phyloP scores from a whole-genome alignment of 306 rosid species.

The Acacia confusa region DNA sequence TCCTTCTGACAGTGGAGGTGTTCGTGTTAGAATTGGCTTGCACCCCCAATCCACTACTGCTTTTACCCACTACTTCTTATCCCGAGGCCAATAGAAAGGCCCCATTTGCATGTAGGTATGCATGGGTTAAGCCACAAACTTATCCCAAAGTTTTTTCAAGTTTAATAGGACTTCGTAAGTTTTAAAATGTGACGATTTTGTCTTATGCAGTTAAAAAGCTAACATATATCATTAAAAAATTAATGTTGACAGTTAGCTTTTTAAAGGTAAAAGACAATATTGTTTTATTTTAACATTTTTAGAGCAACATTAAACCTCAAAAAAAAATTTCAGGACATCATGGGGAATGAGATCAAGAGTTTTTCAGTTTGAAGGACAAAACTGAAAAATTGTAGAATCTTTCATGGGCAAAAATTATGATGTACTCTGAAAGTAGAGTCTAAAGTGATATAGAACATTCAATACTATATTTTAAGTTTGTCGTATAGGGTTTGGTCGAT shows the following conservation, averaged over 20 bases:
- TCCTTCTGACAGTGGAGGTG: conserved; percentile 41
- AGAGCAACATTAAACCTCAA: too few relatives aligned
- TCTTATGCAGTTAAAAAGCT: too few relatives aligned
- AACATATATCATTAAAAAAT: too few relatives aligned
- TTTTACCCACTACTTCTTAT: conserved; percentile 49
- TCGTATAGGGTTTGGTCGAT: background rate
- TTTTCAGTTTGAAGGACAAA: background rate
- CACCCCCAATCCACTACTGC: conserved; percentile 32
- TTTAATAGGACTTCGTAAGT: too few relatives aligned
- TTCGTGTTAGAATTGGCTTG: conserved; percentile 65
- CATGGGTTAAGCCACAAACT: too few relatives aligned
- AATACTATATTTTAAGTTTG: conserved; percentile 1
- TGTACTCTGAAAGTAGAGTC: background rate
- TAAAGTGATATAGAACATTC: background rate
- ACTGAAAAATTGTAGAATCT: background rate
- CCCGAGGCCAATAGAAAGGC: background rate
- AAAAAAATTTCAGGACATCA: too few relatives aligned
- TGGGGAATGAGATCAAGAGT: background rate
- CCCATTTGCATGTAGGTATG: too few relatives aligned
- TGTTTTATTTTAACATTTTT: too few relatives aligned
- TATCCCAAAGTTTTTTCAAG: too few relatives aligned
- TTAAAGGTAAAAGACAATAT: too few relatives aligned
- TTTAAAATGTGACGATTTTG: too few relatives aligned
- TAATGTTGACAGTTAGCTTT: too few relatives aligned
- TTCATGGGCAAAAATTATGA: background rate